phyloP scores from a whole-genome alignment of 495 filamentous ascomycete species.

The Penicillium maclennaniae region DNA sequence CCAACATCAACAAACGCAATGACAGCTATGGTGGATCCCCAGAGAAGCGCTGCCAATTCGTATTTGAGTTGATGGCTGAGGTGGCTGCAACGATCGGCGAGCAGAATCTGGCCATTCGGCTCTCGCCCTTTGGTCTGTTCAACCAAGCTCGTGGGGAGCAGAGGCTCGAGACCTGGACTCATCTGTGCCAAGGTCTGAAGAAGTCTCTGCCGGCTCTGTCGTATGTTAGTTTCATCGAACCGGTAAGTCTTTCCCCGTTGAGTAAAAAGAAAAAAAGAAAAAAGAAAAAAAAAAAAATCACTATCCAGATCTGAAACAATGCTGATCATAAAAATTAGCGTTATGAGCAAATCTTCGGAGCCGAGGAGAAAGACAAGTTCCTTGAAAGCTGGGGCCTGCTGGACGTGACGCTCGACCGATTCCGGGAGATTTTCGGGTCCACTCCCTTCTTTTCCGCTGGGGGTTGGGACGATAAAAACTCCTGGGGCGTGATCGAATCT shows the following conservation, averaged over 20 bases:
- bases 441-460: conserved; percentile 48
- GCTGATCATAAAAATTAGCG: conserved; percentile 21
- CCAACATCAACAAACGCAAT: conserved; percentile 47
- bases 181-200: conserved; percentile 48
- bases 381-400: conserved; percentile 41
- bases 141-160: conserved; percentile 45
- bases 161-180: conserved; percentile 40
- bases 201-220: conserved; percentile 42
- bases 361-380: conserved; percentile 44
- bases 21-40: conserved; percentile 50
- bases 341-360: conserved; percentile 46
- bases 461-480: conserved; percentile 46
- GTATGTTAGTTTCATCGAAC: conserved; percentile 53
- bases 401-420: conserved; percentile 32
- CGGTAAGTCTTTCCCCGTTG: conserved; percentile 26
- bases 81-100: conserved; percentile 24
- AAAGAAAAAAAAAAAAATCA: too few species aligned
- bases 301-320: not conserved
- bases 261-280: too few species aligned
- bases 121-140: conserved; percentile 50
- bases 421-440: conserved; percentile 43
- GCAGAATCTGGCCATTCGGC: conserved; percentile 36
- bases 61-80: conserved; percentile 41
- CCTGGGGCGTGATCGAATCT: conserved; percentile 41
- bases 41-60: conserved; percentile 48